These are phyloP conservation scores for Alliaria petiolata DNA, from an alignment of 345 rosid species.

Conservation along the genomic window DNA sequence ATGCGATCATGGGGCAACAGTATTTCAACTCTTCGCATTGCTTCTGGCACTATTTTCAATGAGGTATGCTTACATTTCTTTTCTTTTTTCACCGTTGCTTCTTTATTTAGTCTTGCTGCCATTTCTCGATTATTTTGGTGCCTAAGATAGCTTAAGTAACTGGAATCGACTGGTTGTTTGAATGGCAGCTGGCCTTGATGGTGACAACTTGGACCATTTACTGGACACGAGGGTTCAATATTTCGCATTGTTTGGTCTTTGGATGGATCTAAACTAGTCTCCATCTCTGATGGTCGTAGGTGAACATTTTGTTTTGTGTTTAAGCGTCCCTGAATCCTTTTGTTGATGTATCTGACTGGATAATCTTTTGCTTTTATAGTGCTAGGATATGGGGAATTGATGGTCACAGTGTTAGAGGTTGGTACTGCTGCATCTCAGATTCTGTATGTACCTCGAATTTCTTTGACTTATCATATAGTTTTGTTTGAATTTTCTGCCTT, in stretches of 20 bases:
- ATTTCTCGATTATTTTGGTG: not conserved
- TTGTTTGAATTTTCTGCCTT: not conserved
- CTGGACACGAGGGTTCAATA: conserved; percentile 97
- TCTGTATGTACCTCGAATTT: conserved; percentile 45
- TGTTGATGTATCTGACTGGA: not conserved
- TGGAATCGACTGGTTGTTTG: conserved; percentile 42
- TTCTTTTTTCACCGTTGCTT: too few species aligned
- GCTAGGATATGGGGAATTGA: conserved; percentile 75
- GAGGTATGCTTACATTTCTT: conserved; percentile 49
- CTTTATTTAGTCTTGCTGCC: not conserved
- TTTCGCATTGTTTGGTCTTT: conserved; percentile 90
- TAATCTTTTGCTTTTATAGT: conserved; percentile 39
- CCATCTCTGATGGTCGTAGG: conserved; percentile 99
- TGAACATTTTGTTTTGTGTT: conserved; percentile 36
- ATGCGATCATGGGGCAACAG: conserved; percentile 84
- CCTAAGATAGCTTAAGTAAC: conserved; percentile 20
- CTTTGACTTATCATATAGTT: not conserved
- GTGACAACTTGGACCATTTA: conserved; percentile 27
- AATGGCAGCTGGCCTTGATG: conserved; percentile 46
- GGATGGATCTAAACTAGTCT: conserved; percentile 74
- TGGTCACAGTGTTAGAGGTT: conserved; percentile 91
- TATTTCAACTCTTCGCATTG: conserved; percentile 59
- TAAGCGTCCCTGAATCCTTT: not conserved
- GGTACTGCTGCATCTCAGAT: conserved; percentile 85
- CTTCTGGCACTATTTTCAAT: conserved; percentile 88